Evolutionary conservation across 305 asterid genomes (phyloP).

Genomic region (Solanum hybrid): DNA sequence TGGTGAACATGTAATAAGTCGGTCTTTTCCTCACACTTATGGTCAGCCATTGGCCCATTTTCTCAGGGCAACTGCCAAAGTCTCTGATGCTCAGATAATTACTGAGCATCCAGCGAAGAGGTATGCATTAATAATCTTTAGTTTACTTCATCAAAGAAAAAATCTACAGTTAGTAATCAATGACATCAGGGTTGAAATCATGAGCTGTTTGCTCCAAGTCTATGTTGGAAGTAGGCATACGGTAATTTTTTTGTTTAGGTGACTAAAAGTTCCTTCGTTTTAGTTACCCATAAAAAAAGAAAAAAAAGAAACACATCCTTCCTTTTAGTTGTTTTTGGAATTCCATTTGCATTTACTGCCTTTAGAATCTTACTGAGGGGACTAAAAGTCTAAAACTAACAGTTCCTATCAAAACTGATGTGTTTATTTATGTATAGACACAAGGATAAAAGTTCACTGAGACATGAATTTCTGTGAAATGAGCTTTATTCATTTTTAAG

Average conservation of each 20-base stretch:
- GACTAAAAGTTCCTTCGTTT: background rate
- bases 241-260: background rate
- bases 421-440: background rate
- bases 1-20: slow-evolving; percentile 66
- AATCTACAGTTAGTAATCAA: background rate
- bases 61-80: slow-evolving; percentile 62
- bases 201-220: background rate
- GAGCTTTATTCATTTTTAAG: background rate
- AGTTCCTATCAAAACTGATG: background rate
- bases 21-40: slow-evolving; percentile 74
- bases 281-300: background rate
- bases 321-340: background rate
- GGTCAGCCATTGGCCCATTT: slow-evolving; percentile 88
- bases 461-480: background rate
- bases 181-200: background rate
- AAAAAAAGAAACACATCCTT: background rate
- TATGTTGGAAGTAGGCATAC: background rate
- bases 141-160: background rate
- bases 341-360: background rate
- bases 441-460: background rate
- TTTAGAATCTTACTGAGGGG: background rate
- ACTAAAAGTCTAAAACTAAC: background rate
- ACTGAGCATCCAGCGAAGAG: slow-evolving; percentile 70
- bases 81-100: slow-evolving; percentile 77
- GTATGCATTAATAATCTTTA: slow-evolving; percentile 20